These are phyloP conservation scores for Aspergillus baeticus DNA, from an alignment of 495 filamentous ascomycete species.

Conservation along the genomic window DNA sequence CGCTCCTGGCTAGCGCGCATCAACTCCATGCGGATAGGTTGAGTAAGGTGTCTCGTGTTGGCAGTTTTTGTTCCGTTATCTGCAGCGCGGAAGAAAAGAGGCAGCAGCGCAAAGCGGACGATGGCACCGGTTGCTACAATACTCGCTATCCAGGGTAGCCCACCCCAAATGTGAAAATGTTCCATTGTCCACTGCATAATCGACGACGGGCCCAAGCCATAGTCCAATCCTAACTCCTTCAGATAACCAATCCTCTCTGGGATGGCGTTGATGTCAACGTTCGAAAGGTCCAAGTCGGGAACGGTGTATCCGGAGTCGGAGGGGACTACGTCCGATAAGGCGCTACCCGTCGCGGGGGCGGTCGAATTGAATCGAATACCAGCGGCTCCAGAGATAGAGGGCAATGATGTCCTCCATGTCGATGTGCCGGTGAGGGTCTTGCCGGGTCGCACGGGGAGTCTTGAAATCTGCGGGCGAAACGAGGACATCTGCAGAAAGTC, in stretches of 20 bases:
- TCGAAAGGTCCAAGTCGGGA: slow-evolving; percentile 24
- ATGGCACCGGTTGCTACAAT: slow-evolving; percentile 61
- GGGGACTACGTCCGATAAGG: background rate
- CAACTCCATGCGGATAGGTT: slow-evolving; percentile 41
- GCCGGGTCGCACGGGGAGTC: slow-evolving; percentile 21
- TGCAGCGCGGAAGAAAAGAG: slow-evolving; percentile 57
- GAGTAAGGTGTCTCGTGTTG: slow-evolving; percentile 38
- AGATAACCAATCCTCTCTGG: slow-evolving; percentile 81
- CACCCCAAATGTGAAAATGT: slow-evolving; percentile 71
- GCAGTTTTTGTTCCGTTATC: slow-evolving; percentile 56
- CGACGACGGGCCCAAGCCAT: slow-evolving; percentile 72
- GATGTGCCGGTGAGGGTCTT: slow-evolving; percentile 24
- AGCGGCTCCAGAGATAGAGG: slow-evolving; percentile 20
- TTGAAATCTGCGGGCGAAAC: slow-evolving; percentile 29
- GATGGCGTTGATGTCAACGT: slow-evolving; percentile 46
- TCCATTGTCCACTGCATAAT: slow-evolving; percentile 73
- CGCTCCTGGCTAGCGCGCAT: slow-evolving; percentile 28
- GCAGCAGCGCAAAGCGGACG: slow-evolving; percentile 65
- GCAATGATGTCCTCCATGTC: slow-evolving; percentile 25
- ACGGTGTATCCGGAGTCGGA: background rate
- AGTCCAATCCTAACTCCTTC: slow-evolving; percentile 79
- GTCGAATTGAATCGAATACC: slow-evolving; percentile 47
- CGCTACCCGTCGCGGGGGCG: slow-evolving; percentile 10
- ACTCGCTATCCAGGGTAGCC: slow-evolving; percentile 78
- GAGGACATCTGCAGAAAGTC: slow-evolving; percentile 37